Evolutionary conservation across 306 rosid species (phyloP).

Genomic region (Prunus campanulata): DNA sequence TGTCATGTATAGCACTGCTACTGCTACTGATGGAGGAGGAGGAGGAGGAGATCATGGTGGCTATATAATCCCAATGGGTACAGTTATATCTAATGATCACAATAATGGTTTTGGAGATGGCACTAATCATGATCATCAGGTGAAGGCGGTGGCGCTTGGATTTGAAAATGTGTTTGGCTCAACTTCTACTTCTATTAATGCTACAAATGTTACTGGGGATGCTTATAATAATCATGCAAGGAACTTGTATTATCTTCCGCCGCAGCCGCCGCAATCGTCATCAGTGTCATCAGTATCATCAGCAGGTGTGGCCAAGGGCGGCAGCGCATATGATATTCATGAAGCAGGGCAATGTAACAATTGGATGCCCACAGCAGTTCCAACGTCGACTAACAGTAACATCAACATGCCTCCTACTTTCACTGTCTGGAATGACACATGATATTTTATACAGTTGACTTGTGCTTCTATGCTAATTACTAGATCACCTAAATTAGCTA

Average conservation of each 20-base stretch:
- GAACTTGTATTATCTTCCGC: slow-evolving; percentile 48
- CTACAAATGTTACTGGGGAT: slow-evolving; percentile 1
- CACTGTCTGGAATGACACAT: slow-evolving; percentile 69
- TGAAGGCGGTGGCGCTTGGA: slow-evolving; percentile 31
- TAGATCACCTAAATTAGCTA: neutral
- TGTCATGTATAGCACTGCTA: slow-evolving; percentile 24
- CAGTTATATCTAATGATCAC: slow-evolving; percentile 19
- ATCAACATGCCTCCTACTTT: slow-evolving; percentile 42
- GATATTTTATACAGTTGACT: too few relatives aligned
- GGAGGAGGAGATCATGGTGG: slow-evolving; percentile 15
- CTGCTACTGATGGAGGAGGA: neutral
- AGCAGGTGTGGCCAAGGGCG: slow-evolving; percentile 19
- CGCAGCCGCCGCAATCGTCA: slow-evolving; percentile 26
- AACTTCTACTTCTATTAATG: neutral
- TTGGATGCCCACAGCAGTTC: slow-evolving; percentile 76
- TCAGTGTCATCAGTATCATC: slow-evolving; percentile 11
- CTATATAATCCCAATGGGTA: slow-evolving; percentile 46
- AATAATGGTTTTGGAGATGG: neutral
- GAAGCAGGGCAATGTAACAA: slow-evolving; percentile 33
- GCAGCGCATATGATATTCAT: slow-evolving; percentile 23
- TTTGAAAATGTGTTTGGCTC: slow-evolving; percentile 44
- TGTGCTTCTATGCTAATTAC: neutral
- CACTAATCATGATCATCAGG: slow-evolving; percentile 27
- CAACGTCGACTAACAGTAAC: slow-evolving; percentile 23
- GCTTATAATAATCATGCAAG: slow-evolving; percentile 40